Evolutionary conservation across 352 stramenopile species (phyloP), one percentile per base, ranked within the genome.

Genomic region (Pythium insidiosum): DNA sequence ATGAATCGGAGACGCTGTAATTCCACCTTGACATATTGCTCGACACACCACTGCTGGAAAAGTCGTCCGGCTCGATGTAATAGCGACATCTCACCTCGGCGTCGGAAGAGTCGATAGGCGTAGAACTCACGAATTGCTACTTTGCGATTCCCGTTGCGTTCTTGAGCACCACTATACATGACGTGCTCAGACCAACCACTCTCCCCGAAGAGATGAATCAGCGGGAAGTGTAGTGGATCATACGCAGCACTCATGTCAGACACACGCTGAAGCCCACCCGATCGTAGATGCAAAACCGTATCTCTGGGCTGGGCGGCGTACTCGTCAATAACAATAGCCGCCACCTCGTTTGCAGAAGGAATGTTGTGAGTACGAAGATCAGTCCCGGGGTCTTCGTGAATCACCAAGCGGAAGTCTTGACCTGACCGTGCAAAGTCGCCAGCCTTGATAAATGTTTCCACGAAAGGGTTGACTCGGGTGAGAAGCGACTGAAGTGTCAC

Each of bases 1-100:
- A 10, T 10, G n/a, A 29, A 46, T 19, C 15, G 2, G 4, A 48
- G 20, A n/a, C 42, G 24, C 21, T 48, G 5, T 26, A 39, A 15
- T 30, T 15, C 15, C 9, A 48, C 25, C 29, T 48, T 48, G 6
- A 29, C 30, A 16, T 30, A 38, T 20, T 48, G 42, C 9, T 48
- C 42, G 5, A 48, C 42, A 25, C 42, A 48, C 11, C 34, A 18
- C n/a, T 48, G 24, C 29, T 47, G 40, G 20, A 47, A 28, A 10
- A 47, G 15, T 15, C 28, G 9, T 15, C 28, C 28, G 9, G 28
- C 28, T 13, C 28, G 28, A 33, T 33, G 28, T 9, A 33, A 15
- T 13, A 33, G 28, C 9, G 28, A 33, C 9, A 13, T 9, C 28
- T 33, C 28, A 13, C 15, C 28, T 13, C 28, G 28, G 15, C 28